Base-by-base conservation (phyloP, 2,329 filamentous ascomycete genomes). In the Herpotrichia juniperi region DNA sequence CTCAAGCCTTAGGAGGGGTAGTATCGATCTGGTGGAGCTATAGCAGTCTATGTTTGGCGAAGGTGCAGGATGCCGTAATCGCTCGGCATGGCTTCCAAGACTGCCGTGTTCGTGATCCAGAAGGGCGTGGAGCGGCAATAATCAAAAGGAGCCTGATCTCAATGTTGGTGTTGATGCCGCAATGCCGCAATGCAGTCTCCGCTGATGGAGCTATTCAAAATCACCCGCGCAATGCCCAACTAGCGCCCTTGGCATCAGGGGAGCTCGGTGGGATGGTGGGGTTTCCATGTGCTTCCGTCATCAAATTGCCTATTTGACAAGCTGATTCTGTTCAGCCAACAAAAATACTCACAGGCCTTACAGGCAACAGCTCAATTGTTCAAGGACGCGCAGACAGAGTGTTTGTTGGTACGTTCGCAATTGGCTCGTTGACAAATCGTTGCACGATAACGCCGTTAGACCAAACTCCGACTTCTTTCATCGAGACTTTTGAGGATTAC, bases 401-500 rank as follows among this genome's bases (percentile, higher is more conserved):
- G 7, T 7, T 28, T 28, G 9, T 25, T 40, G 37, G 37, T 10
- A 40, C 19, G 11, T 40, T 22, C 37, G 19, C 34, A 3, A 40
- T 40, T 40, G 9, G 37, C 21, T 24, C 21, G 19, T 40, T 39
- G 42, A 44, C 42, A 44, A 44, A 44, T 44, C 30, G 9, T 16
- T 30, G 4, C 6, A 31, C 37, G 42, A 25, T 10, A 11, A 30
- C 24, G 24, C 42, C 14, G 17, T 44, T n/a, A n/a, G n/a, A n/a
- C n/a, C n/a, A 9, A 25, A 16, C 37, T 40, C 7, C 19, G n/a
- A 31, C 19, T 21, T 28, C 16, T 35, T 40, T 17, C 30, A 24
- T 50, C 40, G 37, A 51, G 48, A 48, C 39, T 44, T 40, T 42
- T 39, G 31, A 43, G 42, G 54, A 58, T 71, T 71, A 71, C 61